Conservation (phyloP, 768 basidiomycete genomes). For the Filobasidium wieringae region DNA sequence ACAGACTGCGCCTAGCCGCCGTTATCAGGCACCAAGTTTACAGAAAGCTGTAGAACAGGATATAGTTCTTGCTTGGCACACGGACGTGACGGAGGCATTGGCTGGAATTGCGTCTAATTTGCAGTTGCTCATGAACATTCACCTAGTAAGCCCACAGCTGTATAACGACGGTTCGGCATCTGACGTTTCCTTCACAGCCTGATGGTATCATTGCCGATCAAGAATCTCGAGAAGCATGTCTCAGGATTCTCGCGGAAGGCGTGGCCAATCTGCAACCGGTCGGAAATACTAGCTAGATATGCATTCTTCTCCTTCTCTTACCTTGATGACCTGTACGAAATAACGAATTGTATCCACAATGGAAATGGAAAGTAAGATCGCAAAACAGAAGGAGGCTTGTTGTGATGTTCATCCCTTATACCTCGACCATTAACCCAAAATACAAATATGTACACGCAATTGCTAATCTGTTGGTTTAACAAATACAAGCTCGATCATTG, state of each 20-base stretch:
- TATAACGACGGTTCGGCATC: not conserved
- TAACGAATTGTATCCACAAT: no score
- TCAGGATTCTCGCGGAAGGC: not conserved
- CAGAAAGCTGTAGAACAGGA: conserved; percentile 12
- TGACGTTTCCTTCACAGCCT: not conserved
- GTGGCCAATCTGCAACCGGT: not conserved
- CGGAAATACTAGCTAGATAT: not conserved
- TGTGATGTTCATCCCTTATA: no score
- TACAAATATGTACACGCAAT: no score
- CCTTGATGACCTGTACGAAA: no score
- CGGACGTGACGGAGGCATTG: not conserved
- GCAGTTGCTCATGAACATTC: not conserved
- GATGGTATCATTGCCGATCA: not conserved
- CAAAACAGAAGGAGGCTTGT: no score
- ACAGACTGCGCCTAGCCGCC: conserved; percentile 1
- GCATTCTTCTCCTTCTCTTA: no score
- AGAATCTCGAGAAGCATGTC: not conserved
- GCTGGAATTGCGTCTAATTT: not conserved
- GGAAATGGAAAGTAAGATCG: no score
- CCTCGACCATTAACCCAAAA: no score
- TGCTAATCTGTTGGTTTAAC: no score
- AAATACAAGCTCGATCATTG: no score
- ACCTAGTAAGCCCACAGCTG: not conserved
- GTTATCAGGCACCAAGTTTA: conserved; percentile 6
- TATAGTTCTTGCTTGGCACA: conserved; percentile 8